These are phyloP conservation scores for Ophiostoma triangulosporum DNA, from an alignment of 2,329 filamentous ascomycete species.

Conservation along the genomic window DNA sequence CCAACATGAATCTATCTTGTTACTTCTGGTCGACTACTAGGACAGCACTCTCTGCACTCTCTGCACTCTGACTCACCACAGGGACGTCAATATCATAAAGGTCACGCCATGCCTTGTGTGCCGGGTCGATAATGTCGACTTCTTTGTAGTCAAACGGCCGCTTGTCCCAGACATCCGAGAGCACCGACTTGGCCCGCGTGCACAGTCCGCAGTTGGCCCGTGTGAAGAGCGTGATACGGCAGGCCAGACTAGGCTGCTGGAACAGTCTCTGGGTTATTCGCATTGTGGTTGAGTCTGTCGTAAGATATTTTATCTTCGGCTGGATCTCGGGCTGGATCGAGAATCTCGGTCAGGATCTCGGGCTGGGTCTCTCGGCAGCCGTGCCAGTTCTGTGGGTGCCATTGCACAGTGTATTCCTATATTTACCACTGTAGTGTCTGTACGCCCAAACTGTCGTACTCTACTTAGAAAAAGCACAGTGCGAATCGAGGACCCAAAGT, in stretches of 20 bases:
- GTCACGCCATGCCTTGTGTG: constrained; percentile 52
- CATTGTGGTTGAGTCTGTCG: constrained; percentile 29
- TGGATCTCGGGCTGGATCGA: too few relatives aligned
- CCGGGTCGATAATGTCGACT: constrained; percentile 52
- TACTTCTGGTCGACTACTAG: not conserved
- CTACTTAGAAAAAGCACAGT: too few relatives aligned
- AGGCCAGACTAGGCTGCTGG: constrained; percentile 25
- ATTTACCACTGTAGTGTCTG: too few relatives aligned
- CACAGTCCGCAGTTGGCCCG: constrained; percentile 61
- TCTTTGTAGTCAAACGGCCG: constrained; percentile 57
- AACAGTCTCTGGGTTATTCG: constrained; percentile 35
- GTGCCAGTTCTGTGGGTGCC: too few relatives aligned
- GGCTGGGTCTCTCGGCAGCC: too few relatives aligned
- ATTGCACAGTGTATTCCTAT: too few relatives aligned
- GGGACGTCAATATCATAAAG: constrained; percentile 74
- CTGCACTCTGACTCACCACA: constrained; percentile 40
- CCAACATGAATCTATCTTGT: constrained; percentile 45
- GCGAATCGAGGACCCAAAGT: too few relatives aligned
- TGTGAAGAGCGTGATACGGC: constrained; percentile 63
- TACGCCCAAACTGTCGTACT: too few relatives aligned
- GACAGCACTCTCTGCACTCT: not conserved
- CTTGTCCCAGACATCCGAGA: constrained; percentile 53
- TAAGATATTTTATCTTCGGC: not conserved
- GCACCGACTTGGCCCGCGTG: constrained; percentile 49
- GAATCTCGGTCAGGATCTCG: too few relatives aligned